Base-by-base conservation (phyloP, 768 basidiomycete genomes). In the Lactarius sanguifluus region DNA sequence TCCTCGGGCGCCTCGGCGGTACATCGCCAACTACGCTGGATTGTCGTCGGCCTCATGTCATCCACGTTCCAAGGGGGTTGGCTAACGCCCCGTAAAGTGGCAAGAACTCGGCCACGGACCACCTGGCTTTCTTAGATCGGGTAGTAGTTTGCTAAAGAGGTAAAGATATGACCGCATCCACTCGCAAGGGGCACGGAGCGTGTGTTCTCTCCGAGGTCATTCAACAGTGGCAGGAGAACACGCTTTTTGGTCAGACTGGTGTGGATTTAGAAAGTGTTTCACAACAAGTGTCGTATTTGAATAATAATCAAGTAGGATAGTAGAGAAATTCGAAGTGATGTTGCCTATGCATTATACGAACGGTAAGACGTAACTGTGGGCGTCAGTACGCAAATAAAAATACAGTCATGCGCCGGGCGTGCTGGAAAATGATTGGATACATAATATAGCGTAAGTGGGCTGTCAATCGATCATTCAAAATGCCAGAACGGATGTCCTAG, bases 401-500 rank as follows among this genome's bases (percentile, higher is more conserved):
- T 68, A 68, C 67, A 68, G 60, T 62, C 47, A 57, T 67, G 65
- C 65, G 34, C 57, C 45, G 23, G 40, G 68, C 50, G 23, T 45
- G 56, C 40, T 60, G 61, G 57, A 30, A 34, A 36, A 32, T 50
- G 57, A 57, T 64, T 68, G 30, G 65, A 68, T 68, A 66, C 62
- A 67, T 67, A 67, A 57, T 62, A 67, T 61, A 28, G 65, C 57
- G 65, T 67, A 62, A 67, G 50, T 41, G 36, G 36, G 60, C 34
- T 57, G 57, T 43, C 45, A 40, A 68, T 66, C 64, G 59, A 55
- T 54, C 65, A 62, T 36, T 69, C 58, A 69, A 41, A 69, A 67
- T 60, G 68, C 65, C 57, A 69, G 61, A 67, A 69, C 54, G 52
- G 65, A 67, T 32, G 68, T 69, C 58, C 68, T 62, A 36, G 65